A percentile compares a stretch with the other conserved stretches of the same genome.
Conservation (phyloP, 495 filamentous ascomycete genomes). For the Trichoderma virens region DNA sequence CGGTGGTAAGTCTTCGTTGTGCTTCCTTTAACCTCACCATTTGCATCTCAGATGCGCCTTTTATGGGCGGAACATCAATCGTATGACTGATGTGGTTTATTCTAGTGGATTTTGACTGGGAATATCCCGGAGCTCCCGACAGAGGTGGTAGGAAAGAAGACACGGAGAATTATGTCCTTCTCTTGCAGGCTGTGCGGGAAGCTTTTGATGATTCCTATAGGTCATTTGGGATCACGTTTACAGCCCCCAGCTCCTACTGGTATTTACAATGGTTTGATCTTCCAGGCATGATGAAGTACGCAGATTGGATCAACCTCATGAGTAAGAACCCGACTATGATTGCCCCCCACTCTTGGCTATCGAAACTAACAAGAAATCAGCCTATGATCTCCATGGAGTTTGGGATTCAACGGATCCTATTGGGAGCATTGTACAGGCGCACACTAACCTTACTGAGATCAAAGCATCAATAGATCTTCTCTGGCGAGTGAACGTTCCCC, state of each 20-base stretch:
- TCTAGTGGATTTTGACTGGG: too few relatives aligned
- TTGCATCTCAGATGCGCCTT: too few relatives aligned
- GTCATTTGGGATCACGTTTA: slow-evolving; percentile 34
- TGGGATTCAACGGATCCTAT: slow-evolving; percentile 25
- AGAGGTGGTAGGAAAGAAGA: slow-evolving; percentile 36
- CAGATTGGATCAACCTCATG: slow-evolving; percentile 53
- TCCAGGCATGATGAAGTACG: slow-evolving; percentile 19
- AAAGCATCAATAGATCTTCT: slow-evolving; percentile 37
- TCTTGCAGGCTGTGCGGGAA: slow-evolving; percentile 31
- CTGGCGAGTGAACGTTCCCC: slow-evolving; percentile 41
- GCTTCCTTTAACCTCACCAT: too few relatives aligned
- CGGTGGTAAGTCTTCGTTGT: slow-evolving; percentile 50
- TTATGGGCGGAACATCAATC: too few relatives aligned
- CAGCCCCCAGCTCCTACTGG: slow-evolving; percentile 42
- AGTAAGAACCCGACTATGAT: slow-evolving; percentile 31
- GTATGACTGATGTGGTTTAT: too few relatives aligned
- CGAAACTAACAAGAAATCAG: not conserved
- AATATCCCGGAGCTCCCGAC: slow-evolving; percentile 43
- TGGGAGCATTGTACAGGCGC: slow-evolving; percentile 28
- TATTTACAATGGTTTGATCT: slow-evolving; percentile 47
- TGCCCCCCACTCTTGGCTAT: not conserved
- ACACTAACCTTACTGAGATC: slow-evolving; percentile 55
- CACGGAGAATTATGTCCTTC: slow-evolving; percentile 30
- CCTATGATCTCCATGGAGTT: slow-evolving; percentile 24
- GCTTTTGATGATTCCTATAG: slow-evolving; percentile 30